Evolutionary conservation across 179 eudicot genomes (phyloP).

Genomic region (Amaranthus tricolor): DNA sequence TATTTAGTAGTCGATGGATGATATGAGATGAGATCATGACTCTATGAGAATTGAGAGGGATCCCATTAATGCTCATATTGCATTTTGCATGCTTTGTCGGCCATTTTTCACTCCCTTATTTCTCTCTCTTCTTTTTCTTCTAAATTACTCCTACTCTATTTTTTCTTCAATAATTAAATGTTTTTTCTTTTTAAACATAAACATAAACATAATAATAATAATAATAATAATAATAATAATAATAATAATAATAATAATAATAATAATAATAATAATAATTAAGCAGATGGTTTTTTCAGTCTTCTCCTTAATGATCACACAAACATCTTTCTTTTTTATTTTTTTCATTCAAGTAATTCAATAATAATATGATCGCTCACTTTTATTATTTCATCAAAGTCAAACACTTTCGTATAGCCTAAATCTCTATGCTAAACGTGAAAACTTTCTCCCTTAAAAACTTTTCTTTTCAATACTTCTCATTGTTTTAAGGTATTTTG

Average conservation of each 20-base stretch:
- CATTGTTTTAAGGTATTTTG: background rate
- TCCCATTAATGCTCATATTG: constrained; percentile 24
- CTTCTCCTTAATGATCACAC: constrained; percentile 26
- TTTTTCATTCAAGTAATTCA: background rate
- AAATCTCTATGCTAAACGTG: constrained; percentile 26
- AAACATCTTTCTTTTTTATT: constrained; percentile 8
- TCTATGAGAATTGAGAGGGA: constrained; percentile 30
- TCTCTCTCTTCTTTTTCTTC: constrained; percentile 17
- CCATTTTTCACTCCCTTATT: constrained; percentile 21
- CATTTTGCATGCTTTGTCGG: constrained; percentile 38
- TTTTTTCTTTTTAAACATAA: constrained; percentile 5
- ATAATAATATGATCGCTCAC: background rate
- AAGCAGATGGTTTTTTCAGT: constrained; percentile 17
- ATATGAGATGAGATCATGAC: background rate
- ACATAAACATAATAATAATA: background rate
- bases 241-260: background rate
- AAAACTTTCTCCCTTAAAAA: constrained; percentile 16
- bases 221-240: background rate
- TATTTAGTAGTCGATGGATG: too few relatives aligned
- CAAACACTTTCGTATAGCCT: constrained; percentile 21
- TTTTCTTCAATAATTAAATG: constrained; percentile 2
- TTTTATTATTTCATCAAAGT: constrained; percentile 27
- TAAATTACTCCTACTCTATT: constrained; percentile 13
- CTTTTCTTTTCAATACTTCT: background rate
- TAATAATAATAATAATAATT: background rate